These are phyloP conservation scores for Vicia villosa DNA, from an alignment of 306 rosid species.

Conservation along the genomic window DNA sequence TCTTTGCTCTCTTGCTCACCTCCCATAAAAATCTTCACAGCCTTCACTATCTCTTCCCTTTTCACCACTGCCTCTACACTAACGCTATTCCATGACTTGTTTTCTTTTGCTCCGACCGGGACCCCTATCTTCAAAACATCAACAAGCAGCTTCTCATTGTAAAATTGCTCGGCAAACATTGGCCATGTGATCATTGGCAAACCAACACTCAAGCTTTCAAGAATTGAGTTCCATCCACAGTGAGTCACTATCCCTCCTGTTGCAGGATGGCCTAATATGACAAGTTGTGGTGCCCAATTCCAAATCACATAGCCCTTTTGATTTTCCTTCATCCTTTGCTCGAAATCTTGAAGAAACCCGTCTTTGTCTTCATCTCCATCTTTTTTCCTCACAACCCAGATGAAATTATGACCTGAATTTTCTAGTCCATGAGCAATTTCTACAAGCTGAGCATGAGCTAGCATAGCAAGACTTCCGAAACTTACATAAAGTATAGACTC, in stretches of 20 bases:
- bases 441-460: constrained; percentile 27
- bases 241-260: constrained; percentile 37
- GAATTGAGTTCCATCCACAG: constrained; percentile 45
- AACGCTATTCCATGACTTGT: not conserved
- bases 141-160: constrained; percentile 37
- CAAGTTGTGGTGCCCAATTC: constrained; percentile 44
- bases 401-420: constrained; percentile 37
- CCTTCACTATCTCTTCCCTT: constrained; percentile 33
- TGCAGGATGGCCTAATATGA: constrained; percentile 41
- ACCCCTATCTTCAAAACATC: constrained; percentile 39
- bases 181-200: constrained; percentile 46
- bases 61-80: not conserved
- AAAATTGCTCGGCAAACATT: constrained; percentile 37
- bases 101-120: constrained; percentile 34
- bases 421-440: constrained; percentile 44
- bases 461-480: constrained; percentile 36
- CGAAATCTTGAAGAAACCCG: constrained; percentile 12
- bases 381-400: constrained; percentile 33
- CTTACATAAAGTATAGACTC: constrained; percentile 33
- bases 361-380: not conserved
- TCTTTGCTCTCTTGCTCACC: constrained; percentile 12
- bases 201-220: constrained; percentile 37
- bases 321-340: constrained; percentile 34
- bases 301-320: constrained; percentile 34
- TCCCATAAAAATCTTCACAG: constrained; percentile 37